Base-by-base conservation (phyloP, 345 rosid species). In the Mallotus nudiflorus region DNA sequence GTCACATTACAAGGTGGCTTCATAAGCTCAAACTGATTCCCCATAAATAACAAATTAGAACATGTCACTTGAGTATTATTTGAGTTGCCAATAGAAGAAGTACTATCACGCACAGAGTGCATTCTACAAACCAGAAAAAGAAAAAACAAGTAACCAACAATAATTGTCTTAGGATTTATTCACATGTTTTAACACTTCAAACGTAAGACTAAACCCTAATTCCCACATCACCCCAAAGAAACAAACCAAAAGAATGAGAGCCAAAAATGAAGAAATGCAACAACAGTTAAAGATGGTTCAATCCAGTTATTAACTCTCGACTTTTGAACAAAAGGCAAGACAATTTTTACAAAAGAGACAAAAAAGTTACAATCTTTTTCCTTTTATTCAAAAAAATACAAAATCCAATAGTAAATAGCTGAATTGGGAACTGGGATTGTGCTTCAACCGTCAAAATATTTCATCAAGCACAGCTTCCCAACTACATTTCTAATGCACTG, bases 41-140 rank as follows among this genome's bases (percentile, higher is more conserved):
- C 71, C 71, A 37, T 9, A 37, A 39, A 37, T 25, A 57, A 73
- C 57, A 66, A 24, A 58, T 48, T 57, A 73, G 65, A 54, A 46
- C 59, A 55, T 56, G 65, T 56, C 60, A 63, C 27, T 13, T 37
- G 48, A 39, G 31, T 51, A 59, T 45, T 37, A 37, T 33, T 57
- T 22, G 66, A 57, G 59, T 46, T 49, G 67, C 72, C 72, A 67
- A 20, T 40, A 18, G 65, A 65, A 57, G 66, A 65, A 66, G 66
- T 39, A 42, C 51, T 6, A 54, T 54, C 68, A 27, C 42, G 22
- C 35, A 64, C 33, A 60, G 55, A n/a, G 33, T 65, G 62, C 45
- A 44, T 58, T 73, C 76, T 73, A 66, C 59, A 73, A 73, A 66
- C 69, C 64, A 65, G 44, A 73, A 65, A 62, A 28, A 72, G 55